phyloP scores from a whole-genome alignment of 441 rosid genomes.

The Gossypium davidsonii region DNA sequence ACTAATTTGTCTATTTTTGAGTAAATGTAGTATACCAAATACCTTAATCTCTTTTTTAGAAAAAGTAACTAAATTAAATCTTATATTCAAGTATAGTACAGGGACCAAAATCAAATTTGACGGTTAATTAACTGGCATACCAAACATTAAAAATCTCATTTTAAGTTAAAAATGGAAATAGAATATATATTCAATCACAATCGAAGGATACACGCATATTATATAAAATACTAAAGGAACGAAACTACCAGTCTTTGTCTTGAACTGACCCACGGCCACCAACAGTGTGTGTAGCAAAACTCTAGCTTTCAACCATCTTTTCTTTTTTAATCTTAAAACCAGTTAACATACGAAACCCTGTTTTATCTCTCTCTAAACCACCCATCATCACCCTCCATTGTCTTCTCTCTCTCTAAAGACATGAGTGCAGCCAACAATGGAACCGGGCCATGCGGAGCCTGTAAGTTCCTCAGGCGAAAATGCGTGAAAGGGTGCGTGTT shows the following conservation, averaged over 20 bases:
- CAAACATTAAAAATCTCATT: not conserved
- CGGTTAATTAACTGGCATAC: not conserved
- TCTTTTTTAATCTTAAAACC: not conserved
- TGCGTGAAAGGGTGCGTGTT: constrained; percentile 67
- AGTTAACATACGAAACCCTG: constrained; percentile 2
- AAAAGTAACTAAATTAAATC: too few species aligned
- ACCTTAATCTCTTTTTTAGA: too few species aligned
- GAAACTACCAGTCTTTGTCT: not conserved
- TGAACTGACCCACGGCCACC: constrained; percentile 14
- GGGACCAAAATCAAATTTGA: too few species aligned
- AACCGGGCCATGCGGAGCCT: constrained; percentile 78
- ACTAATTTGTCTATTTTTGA: too few species aligned
- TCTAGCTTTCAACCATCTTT: not conserved
- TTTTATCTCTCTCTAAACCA: constrained; percentile 6
- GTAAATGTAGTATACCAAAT: too few species aligned
- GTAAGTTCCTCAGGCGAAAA: constrained; percentile 72
- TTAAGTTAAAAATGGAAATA: not conserved
- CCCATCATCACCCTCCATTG: not conserved
- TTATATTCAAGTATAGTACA: too few species aligned
- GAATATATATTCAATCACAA: not conserved
- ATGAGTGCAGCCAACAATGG: constrained; percentile 29
- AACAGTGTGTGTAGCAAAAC: constrained; percentile 13
- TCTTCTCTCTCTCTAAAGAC: not conserved
- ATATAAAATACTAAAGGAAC: not conserved
- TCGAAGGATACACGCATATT: not conserved